A percentile compares a stretch with the other conserved stretches of the same genome.
phyloP scores from a whole-genome alignment of 2,329 filamentous ascomycete species.

The Sphaerulina vaccinii region DNA sequence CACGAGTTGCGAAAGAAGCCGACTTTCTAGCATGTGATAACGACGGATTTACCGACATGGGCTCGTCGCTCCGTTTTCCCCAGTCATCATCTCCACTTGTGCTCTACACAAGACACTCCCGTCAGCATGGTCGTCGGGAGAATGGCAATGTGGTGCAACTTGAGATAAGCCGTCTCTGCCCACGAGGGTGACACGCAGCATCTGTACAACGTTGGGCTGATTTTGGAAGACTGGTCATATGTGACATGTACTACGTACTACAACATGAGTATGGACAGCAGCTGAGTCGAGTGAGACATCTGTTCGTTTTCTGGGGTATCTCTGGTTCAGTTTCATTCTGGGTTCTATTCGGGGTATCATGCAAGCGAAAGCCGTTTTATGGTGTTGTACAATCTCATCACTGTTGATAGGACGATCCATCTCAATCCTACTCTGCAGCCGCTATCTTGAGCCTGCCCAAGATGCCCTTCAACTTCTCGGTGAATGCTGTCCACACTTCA shows the following conservation, averaged over 20 bases:
- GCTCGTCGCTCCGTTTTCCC: no score
- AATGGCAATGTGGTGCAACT: no score
- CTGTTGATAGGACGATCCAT: not conserved
- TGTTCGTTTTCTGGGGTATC: not conserved
- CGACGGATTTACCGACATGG: no score
- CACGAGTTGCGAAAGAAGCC: no score
- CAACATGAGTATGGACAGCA: not conserved
- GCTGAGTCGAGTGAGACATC: not conserved
- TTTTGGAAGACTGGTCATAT: not conserved
- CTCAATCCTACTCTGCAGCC: slow-evolving; percentile 8
- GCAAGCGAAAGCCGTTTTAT: not conserved
- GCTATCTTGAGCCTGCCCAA: slow-evolving; percentile 40
- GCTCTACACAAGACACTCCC: no score
- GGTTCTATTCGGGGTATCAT: not conserved
- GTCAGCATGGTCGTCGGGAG: no score
- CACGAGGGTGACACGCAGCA: not conserved
- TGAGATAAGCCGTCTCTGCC: no score
- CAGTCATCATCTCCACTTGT: no score
- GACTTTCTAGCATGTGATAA: not conserved
- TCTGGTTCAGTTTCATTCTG: not conserved
- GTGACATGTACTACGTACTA: not conserved
- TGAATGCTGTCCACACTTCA: slow-evolving; percentile 51
- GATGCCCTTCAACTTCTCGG: slow-evolving; percentile 54
- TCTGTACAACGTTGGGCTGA: not conserved
- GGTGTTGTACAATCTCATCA: not conserved